Evolutionary conservation across 1,284 basidiomycete species (phyloP).

Genomic region (Moniliella sp.): DNA sequence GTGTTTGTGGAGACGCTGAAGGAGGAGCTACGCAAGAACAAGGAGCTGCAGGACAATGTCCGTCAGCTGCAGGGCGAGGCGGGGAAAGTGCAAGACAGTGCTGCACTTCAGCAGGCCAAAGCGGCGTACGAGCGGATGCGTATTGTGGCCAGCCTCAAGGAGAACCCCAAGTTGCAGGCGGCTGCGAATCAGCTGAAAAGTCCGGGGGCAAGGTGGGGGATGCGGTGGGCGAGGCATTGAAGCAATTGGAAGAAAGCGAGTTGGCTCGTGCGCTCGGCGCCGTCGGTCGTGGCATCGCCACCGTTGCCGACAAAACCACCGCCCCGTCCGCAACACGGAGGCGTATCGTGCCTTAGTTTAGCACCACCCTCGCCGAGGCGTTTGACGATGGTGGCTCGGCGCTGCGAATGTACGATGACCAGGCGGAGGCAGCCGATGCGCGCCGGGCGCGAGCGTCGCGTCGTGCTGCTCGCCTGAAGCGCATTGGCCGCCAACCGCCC

Average conservation of each 20-base stretch:
- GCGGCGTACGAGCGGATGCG: slow-evolving; percentile 80
- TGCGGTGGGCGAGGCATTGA: slow-evolving; percentile 70
- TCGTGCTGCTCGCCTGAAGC: slow-evolving; percentile 20
- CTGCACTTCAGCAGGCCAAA: slow-evolving; percentile 75
- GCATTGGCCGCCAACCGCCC: slow-evolving; percentile 25
- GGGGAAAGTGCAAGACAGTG: slow-evolving; percentile 82
- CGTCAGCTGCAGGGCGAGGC: slow-evolving; percentile 92
- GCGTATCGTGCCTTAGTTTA: slow-evolving; percentile 79
- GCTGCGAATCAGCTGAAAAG: slow-evolving; percentile 69
- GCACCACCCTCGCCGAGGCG: slow-evolving; percentile 70
- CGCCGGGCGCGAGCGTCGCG: slow-evolving; percentile 40
- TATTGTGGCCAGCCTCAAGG: slow-evolving; percentile 81
- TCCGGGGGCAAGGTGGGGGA: slow-evolving; percentile 77
- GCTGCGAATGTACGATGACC: slow-evolving; percentile 30
- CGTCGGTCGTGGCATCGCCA: no score
- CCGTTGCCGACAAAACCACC: slow-evolving; percentile 21
- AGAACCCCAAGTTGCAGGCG: slow-evolving; percentile 71
- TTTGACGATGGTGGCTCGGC: slow-evolving; percentile 78
- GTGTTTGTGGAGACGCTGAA: slow-evolving; percentile 81
- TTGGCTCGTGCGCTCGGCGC: slow-evolving; percentile 54
- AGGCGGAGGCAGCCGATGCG: slow-evolving; percentile 53
- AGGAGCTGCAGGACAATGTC: slow-evolving; percentile 83
- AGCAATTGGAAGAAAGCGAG: slow-evolving; percentile 78
- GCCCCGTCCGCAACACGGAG: slow-evolving; percentile 62
- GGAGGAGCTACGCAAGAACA: slow-evolving; percentile 77